Base-by-base conservation (phyloP, 108 stramenopile genomes). In the Conticribra weissflogii region DNA sequence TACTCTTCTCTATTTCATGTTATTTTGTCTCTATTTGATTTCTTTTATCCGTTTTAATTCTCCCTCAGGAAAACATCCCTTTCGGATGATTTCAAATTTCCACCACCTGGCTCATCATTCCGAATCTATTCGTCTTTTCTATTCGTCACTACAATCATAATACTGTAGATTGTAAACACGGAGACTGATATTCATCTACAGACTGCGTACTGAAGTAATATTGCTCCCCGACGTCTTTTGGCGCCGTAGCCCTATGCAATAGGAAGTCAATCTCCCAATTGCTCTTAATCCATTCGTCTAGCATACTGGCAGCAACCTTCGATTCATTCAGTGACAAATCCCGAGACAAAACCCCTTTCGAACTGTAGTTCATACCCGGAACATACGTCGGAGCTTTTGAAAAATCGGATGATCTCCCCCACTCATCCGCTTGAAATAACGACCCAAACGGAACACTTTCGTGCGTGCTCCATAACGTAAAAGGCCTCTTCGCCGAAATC, bases 251-350 rank as follows among this genome's bases (percentile, higher is more conserved):
- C 28, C 22, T 60, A 44, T 69, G 69, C 50, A 71, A 52, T 33
- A 65, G 66, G 52, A 24, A 33, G 48, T 78, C 77, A 18, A 78
- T 64, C 41, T 66, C 44, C 77, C 77, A 78, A 53, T 78, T 63
- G 27, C 51, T 65, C 32, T 71, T 71, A 50, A 78, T 66, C 77
- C 77, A 78, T 47, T 78, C 77, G 19, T 71, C 54, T 14, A 78
- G 77, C 18, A 71, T 65, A 33, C 60, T 54, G 9, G 69, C 77
- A 18, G 77, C 77, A 44, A 65, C 77, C 22, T 31, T 19, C 7
- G 68, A 64, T 32, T 68, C 48, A 23, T 61, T 30, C 24, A 46
- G 50, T 2, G 57, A 48, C 47, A 15, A 30, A 7, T 59, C 64
- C 22, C 64, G 49, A 32, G 16, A 45, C 0, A 61, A 60, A 59